Evolutionary conservation across 306 rosid genomes (phyloP).

Genomic region (Casuarina cunninghamiana): DNA sequence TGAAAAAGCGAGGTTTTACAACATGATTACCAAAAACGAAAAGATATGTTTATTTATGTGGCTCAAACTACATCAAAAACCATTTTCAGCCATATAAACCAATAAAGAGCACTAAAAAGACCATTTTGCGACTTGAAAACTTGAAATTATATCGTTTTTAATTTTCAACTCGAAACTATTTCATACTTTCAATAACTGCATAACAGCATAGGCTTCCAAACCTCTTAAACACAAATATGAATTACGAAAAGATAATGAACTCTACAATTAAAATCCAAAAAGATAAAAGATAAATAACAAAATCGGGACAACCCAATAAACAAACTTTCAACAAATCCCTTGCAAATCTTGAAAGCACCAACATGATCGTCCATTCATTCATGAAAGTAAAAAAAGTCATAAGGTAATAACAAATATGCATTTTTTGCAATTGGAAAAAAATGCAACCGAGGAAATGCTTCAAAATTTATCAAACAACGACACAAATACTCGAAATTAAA

Average conservation of each 20-base stretch:
- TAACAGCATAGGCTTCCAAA: no score
- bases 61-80: no score
- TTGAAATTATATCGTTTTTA: not conserved
- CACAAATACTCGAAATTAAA: not conserved
- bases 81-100: not conserved
- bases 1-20: no score
- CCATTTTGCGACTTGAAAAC: not conserved
- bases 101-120: not conserved
- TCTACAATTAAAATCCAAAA: no score
- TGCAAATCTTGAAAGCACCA: not conserved
- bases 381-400: not conserved
- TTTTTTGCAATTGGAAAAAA: no score
- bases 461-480: constrained; percentile 3
- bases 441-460: not conserved
- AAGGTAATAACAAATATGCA: not conserved
- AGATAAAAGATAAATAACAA: no score
- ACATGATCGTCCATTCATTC: not conserved
- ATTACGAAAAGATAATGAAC: no score
- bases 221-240: no score
- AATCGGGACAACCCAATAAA: not conserved
- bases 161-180: not conserved
- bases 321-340: not conserved
- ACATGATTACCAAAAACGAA: no score
- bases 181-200: no score
- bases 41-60: no score